These are phyloP conservation scores for Entomortierella parvispora DNA, from an alignment of 192 early-diverging fungal genomes.

Conservation along the genomic window DNA sequence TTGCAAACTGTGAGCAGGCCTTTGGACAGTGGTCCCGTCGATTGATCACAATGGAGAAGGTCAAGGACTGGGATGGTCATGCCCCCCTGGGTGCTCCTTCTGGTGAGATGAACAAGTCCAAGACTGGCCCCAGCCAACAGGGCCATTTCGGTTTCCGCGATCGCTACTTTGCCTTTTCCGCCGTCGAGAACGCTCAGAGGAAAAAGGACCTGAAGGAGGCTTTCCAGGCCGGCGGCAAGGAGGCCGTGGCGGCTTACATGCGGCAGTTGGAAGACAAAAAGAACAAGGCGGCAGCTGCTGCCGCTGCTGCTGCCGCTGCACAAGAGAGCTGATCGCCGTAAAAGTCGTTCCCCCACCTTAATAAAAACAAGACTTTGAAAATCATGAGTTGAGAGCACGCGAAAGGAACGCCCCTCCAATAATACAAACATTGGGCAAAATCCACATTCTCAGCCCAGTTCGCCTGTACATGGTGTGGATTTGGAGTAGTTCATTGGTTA, in stretches of 20 bases:
- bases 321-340: no score
- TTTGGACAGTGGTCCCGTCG: constrained; percentile 94
- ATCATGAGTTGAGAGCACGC: no score
- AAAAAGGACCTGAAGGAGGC: constrained; percentile 53
- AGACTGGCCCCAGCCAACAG: constrained; percentile 17
- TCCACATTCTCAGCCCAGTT: no score
- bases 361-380: no score
- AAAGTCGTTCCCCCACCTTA: no score
- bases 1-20: constrained; percentile 94
- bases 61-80: constrained; percentile 52
- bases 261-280: constrained; percentile 29
- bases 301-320: no score
- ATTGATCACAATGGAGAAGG: constrained; percentile 96
- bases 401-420: no score
- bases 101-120: constrained; percentile 51
- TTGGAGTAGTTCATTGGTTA: no score
- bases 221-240: constrained; percentile 28
- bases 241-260: constrained; percentile 45
- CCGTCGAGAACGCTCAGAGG: constrained; percentile 46
- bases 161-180: constrained; percentile 41
- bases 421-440: no score
- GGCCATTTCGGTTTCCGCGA: constrained; percentile 49
- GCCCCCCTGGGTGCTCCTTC: constrained; percentile 20
- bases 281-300: no score
- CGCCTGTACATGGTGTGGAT: no score